Conservation (phyloP, 2,329 filamentous ascomycete genomes). For the Ceratocystiopsis sp. region DNA sequence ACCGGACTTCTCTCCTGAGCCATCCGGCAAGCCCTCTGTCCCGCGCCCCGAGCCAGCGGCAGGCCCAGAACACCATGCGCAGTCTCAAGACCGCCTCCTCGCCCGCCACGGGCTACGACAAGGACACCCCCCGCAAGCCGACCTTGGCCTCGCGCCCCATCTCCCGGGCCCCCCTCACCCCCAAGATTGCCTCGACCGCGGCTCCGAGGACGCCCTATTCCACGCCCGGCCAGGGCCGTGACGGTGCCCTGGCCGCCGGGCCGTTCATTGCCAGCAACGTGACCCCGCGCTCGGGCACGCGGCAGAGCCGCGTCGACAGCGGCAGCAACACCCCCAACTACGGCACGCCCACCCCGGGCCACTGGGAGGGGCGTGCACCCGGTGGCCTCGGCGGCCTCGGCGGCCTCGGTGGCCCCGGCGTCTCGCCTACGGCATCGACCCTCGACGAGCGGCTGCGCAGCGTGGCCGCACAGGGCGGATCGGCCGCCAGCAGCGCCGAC, state of each 20-base stretch:
- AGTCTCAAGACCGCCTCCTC: conserved; percentile 7
- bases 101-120: conserved; percentile 20
- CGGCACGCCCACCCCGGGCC: conserved; percentile 28
- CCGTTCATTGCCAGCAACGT: conserved; percentile 31
- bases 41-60: conserved; percentile 4
- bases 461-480: no score
- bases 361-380: not conserved
- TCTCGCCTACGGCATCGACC: conserved; percentile 9
- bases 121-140: conserved; percentile 32
- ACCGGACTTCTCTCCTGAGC: not conserved
- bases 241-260: no score
- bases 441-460: no score
- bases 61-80: not conserved
- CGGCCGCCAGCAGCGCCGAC: conserved; percentile 15
- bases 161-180: conserved; percentile 32
- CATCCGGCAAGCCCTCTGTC: conserved; percentile 1
- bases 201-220: conserved; percentile 1
- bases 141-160: conserved; percentile 46
- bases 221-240: not conserved
- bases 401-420: conserved; percentile 9
- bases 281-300: conserved; percentile 61
- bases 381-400: conserved; percentile 6
- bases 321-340: conserved; percentile 43
- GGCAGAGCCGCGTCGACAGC: conserved; percentile 57
- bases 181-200: conserved; percentile 30